Conservation (phyloP, 2,329 filamentous ascomycete species). For the Epichloe festucae region DNA sequence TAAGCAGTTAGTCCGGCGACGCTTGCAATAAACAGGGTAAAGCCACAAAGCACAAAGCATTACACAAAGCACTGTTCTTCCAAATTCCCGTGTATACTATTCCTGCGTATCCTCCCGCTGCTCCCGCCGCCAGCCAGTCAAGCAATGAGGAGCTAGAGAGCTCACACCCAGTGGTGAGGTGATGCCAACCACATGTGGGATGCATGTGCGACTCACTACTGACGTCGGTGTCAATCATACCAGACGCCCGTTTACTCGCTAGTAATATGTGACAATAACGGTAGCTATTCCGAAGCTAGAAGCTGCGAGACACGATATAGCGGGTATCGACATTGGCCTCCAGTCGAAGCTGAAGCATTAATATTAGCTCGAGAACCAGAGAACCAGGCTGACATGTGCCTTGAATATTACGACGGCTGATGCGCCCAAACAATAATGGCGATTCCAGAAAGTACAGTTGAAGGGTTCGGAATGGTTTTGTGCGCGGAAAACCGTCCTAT, state of each 20-base stretch:
- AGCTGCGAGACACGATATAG: neutral
- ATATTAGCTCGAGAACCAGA: neutral
- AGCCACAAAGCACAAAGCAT: neutral
- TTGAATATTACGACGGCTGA: neutral
- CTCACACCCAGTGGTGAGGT: neutral
- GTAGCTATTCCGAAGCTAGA: neutral
- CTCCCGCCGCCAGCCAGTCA: neutral
- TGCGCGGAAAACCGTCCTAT: too few species aligned
- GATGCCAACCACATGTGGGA: neutral
- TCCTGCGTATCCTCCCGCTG: neutral
- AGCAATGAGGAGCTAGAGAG: too few species aligned
- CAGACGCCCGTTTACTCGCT: neutral
- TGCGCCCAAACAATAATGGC: neutral
- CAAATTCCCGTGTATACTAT: too few species aligned
- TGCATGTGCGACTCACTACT: neutral
- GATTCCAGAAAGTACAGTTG: neutral
- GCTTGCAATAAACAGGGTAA: neutral
- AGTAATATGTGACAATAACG: neutral
- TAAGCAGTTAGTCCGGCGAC: neutral
- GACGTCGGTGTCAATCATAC: neutral
- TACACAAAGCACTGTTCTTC: too few species aligned
- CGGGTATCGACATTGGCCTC: slow-evolving; percentile 1
- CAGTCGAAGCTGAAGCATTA: neutral
- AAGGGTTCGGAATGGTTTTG: too few species aligned
- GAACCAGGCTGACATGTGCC: neutral